Evolutionary conservation across 768 basidiomycete species (phyloP).

Genomic region (Rhizopogon vinicolor): DNA sequence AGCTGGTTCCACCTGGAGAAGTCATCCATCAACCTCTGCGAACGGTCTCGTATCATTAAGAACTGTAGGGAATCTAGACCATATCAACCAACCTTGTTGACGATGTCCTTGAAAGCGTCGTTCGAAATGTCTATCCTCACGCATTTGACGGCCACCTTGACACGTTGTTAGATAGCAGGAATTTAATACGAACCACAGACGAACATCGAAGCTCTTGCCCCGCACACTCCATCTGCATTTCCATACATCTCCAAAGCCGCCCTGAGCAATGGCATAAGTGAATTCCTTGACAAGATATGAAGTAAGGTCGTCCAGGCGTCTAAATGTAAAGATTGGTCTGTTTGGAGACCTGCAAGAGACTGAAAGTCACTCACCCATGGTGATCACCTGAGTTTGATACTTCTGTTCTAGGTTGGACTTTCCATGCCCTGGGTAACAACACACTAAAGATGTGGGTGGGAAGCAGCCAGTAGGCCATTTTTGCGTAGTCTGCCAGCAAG

Average conservation of each 20-base stretch:
- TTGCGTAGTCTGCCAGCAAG: no score
- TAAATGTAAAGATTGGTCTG: no score
- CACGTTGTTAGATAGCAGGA: not conserved
- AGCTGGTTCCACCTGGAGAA: conserved; percentile 9
- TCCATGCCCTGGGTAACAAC: no score
- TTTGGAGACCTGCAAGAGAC: no score
- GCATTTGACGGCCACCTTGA: not conserved
- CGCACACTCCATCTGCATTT: conserved; percentile 29
- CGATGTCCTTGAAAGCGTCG: not conserved
- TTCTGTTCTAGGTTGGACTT: no score
- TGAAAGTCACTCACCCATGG: no score
- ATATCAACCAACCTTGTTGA: no score
- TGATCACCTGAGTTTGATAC: no score
- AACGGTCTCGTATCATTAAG: not conserved
- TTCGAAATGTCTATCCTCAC: not conserved
- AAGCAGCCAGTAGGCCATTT: no score
- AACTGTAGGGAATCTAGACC: no score
- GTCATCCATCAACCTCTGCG: not conserved
- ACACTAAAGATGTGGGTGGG: no score
- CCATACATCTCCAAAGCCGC: conserved; percentile 45
- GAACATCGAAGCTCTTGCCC: not conserved
- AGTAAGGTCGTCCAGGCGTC: conserved; percentile 24
- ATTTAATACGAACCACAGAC: not conserved
- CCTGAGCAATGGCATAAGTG: conserved; percentile 31
- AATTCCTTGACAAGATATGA: conserved; percentile 27